Evolutionary conservation across 805 yeast genomes (phyloP).

Genomic region (Metschnikowia drakensbergensis): DNA sequence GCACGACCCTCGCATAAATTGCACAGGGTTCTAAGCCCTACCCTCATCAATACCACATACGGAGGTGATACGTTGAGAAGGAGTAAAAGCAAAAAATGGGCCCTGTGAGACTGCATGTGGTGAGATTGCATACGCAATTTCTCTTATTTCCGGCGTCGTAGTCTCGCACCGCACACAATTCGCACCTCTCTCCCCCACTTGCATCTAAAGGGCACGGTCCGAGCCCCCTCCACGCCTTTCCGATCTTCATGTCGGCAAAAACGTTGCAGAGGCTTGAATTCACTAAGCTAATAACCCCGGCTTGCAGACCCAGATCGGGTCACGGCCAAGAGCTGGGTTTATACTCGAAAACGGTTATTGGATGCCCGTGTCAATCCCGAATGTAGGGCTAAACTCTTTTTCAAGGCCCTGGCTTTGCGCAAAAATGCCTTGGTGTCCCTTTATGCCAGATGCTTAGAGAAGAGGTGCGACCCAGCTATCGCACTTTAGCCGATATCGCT

Average conservation of each 20-base stretch:
- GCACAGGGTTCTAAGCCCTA: neutral
- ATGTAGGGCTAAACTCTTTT: too few relatives aligned
- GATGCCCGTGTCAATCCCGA: too few relatives aligned
- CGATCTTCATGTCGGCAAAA: constrained; percentile 1
- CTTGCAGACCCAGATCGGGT: neutral
- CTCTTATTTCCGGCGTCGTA: neutral
- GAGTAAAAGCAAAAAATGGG: neutral
- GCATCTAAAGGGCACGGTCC: constrained; percentile 2
- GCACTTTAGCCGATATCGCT: constrained; percentile 2
- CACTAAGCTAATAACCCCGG: neutral
- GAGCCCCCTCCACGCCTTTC: neutral
- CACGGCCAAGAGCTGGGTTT: neutral
- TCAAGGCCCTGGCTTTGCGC: too few relatives aligned
- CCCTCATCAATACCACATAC: neutral
- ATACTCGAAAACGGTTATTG: neutral
- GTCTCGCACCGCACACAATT: neutral
- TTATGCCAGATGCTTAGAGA: neutral
- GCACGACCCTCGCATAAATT: neutral
- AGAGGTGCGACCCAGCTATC: neutral
- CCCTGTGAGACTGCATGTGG: neutral
- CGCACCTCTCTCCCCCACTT: constrained; percentile 1
- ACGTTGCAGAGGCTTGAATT: neutral
- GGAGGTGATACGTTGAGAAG: neutral
- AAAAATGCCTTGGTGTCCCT: neutral
- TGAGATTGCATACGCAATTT: constrained; percentile 1